phyloP scores from a whole-genome alignment of 495 filamentous ascomycete species.

The Cladorrhinum samala region DNA sequence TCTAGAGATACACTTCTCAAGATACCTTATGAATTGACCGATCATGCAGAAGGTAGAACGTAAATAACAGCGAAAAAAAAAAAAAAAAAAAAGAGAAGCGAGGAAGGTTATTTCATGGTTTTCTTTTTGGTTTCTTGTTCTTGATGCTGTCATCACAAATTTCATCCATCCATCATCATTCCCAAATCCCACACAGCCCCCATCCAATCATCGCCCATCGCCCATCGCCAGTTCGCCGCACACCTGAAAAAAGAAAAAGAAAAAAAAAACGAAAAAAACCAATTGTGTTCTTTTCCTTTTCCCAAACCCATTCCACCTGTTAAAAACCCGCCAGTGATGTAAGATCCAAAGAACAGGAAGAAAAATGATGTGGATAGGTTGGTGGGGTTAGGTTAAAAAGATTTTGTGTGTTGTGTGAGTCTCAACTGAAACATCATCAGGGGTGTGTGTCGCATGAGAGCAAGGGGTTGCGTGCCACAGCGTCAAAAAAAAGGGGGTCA shows the following conservation, averaged over 20 bases:
- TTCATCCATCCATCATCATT: not conserved
- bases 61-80: not conserved
- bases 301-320: not conserved
- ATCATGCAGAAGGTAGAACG: too few relatives aligned
- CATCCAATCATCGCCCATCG: not conserved
- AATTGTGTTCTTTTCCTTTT: not conserved
- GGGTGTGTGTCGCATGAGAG: not conserved
- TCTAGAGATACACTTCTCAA: too few relatives aligned
- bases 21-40: too few relatives aligned
- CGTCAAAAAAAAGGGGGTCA: not conserved
- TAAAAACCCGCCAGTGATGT: not conserved
- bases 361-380: not conserved
- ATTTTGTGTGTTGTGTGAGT: too few relatives aligned
- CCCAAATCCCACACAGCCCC: not conserved
- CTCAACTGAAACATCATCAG: not conserved
- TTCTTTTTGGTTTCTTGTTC: not conserved
- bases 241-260: not conserved
- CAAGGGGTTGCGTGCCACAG: not conserved
- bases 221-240: too few relatives aligned
- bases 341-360: not conserved
- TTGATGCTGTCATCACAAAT: not conserved
- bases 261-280: not conserved
- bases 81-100: not conserved
- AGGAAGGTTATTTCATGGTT: not conserved
- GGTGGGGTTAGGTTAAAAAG: too few relatives aligned